phyloP scores from a whole-genome alignment of 2,329 filamentous ascomycete genomes.

The Trichophyton mentagrophytes region DNA sequence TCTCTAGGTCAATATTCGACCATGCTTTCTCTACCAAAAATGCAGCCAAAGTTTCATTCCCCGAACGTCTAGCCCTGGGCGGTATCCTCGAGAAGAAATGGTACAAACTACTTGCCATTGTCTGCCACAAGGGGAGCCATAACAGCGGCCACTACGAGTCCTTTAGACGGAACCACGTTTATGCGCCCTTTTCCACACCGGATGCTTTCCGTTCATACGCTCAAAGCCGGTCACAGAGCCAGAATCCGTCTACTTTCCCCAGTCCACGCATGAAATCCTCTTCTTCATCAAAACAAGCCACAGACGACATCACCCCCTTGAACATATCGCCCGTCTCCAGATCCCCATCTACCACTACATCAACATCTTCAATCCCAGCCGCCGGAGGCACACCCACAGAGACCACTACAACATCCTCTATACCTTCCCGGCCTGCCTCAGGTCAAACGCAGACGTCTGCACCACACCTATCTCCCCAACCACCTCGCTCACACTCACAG shows the following conservation, averaged over 20 bases:
- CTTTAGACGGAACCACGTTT: conserved; percentile 72
- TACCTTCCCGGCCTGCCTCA: conserved; percentile 9
- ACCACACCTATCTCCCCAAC: conserved; percentile 2
- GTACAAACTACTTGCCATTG: conserved; percentile 74
- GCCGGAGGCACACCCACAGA: conserved; percentile 6
- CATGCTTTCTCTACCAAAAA: conserved; percentile 75
- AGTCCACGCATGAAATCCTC: conserved; percentile 37
- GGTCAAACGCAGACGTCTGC: not conserved
- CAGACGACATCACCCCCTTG: conserved; percentile 20
- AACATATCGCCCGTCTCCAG: conserved; percentile 21
- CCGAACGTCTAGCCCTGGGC: conserved; percentile 72
- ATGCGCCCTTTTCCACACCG: conserved; percentile 68
- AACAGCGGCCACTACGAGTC: conserved; percentile 96
- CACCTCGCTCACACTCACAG: not conserved
- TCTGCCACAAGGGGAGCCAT: conserved; percentile 91
- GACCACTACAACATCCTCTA: not conserved
- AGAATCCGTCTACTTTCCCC: conserved; percentile 37
- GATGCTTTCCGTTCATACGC: conserved; percentile 64
- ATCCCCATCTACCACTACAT: conserved; percentile 25
- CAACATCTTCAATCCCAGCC: conserved; percentile 18
- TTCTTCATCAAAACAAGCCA: conserved; percentile 21
- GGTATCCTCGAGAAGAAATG: conserved; percentile 62
- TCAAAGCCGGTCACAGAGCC: conserved; percentile 47
- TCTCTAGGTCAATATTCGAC: conserved; percentile 88
- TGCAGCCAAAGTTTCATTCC: conserved; percentile 83